Evolutionary conservation across 495 filamentous ascomycete species (phyloP).

Genomic region (Cenococcum geophilum): DNA sequence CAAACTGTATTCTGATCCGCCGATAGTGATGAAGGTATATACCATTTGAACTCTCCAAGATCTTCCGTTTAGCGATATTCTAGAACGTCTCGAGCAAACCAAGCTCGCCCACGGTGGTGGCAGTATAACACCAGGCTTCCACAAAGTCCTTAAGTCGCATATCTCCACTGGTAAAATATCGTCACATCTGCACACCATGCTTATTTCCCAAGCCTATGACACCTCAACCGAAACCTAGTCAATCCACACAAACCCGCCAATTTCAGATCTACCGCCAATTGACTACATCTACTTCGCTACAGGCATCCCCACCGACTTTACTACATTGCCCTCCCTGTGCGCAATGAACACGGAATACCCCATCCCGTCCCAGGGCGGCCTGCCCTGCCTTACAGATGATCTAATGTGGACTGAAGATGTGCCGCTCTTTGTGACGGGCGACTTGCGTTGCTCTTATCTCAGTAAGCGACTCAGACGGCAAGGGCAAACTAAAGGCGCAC

Average conservation of each 20-base stretch:
- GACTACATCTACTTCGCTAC: slow-evolving; percentile 64
- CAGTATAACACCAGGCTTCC: slow-evolving; percentile 54
- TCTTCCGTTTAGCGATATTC: background rate
- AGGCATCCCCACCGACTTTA: slow-evolving; percentile 48
- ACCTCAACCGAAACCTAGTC: slow-evolving; percentile 45
- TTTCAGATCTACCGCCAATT: slow-evolving; percentile 46
- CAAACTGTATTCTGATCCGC: slow-evolving; percentile 56
- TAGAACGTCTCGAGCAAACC: slow-evolving; percentile 53
- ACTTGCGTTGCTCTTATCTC: slow-evolving; percentile 52
- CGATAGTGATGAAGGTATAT: slow-evolving; percentile 41
- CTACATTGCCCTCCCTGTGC: slow-evolving; percentile 46
- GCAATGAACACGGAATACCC: slow-evolving; percentile 49
- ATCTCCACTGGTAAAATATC: slow-evolving; percentile 42
- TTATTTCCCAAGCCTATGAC: slow-evolving; percentile 39
- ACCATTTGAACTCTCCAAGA: background rate
- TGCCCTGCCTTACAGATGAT: slow-evolving; percentile 59
- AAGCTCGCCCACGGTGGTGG: slow-evolving; percentile 54
- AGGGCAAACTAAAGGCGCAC: no score
- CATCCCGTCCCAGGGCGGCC: slow-evolving; percentile 47
- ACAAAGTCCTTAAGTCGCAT: slow-evolving; percentile 48
- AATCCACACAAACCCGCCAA: slow-evolving; percentile 45
- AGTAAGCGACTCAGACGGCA: no score
- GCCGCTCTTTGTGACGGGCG: slow-evolving; percentile 57
- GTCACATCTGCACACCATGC: slow-evolving; percentile 47
- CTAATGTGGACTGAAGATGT: slow-evolving; percentile 55